Conservation (phyloP, 352 stramenopile species). For the Globisporangium echinulatum region DNA sequence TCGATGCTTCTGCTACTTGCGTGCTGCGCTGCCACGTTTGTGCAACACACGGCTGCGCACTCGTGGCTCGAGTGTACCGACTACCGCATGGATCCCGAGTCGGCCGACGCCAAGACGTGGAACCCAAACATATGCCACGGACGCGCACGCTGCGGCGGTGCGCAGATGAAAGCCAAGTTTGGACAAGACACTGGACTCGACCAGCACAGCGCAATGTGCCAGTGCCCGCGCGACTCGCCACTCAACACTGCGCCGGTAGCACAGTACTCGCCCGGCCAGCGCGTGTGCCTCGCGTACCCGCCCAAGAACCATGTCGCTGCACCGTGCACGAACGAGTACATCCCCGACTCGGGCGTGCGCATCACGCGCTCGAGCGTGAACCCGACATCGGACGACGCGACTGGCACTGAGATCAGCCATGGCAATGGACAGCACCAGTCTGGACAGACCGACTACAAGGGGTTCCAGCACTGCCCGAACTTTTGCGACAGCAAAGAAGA, state of each 20-base stretch:
- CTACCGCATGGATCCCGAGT: constrained; percentile 17
- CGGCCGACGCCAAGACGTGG: constrained; percentile 17
- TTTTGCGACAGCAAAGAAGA: constrained; percentile 27
- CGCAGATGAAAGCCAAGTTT: constrained; percentile 19
- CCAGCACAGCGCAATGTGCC: constrained; percentile 15
- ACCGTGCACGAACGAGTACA: constrained; percentile 22
- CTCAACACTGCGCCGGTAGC: too few species aligned
- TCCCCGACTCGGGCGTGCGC: constrained; percentile 20
- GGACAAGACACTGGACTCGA: constrained; percentile 24
- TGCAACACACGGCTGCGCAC: constrained; percentile 3
- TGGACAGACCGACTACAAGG: constrained; percentile 32
- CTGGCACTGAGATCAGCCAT: constrained; percentile 14
- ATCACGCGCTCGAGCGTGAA: constrained; percentile 19
- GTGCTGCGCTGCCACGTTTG: too few species aligned
- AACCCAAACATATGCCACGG: constrained; percentile 16
- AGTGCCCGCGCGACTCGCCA: constrained; percentile 19
- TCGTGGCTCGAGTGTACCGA: constrained; percentile 33
- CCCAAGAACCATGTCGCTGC: constrained; percentile 34
- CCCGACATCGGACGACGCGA: constrained; percentile 11
- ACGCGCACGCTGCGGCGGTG: constrained; percentile 17
- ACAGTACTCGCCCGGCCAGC: constrained; percentile 25
- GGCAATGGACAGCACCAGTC: constrained; percentile 19
- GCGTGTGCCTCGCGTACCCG: constrained; percentile 32
- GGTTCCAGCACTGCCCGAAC: constrained; percentile 35
- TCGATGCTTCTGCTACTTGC: too few species aligned